Base-by-base conservation (phyloP, 257 asterid genomes). In the Scutellaria minor region DNA sequence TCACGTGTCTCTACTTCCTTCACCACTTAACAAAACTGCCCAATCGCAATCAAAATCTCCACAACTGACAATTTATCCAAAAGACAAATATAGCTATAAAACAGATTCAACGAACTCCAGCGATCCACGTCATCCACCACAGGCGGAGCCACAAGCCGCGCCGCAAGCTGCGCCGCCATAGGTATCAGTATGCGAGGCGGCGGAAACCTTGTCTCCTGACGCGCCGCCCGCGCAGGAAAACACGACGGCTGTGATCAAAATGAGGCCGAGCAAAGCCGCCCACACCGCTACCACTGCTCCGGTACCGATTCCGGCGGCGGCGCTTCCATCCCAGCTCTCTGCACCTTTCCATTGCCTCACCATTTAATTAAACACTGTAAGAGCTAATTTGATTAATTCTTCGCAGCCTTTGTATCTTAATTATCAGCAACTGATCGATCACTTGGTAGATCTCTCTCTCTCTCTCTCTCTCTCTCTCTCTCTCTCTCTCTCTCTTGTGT, bases 151-250 rank as follows among this genome's bases (percentile, higher is more conserved):
- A 13, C 86, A 82, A 5, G 76, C 86, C 60, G 68, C 82, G 71
- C 54, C 83, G 72, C 85, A 81, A 4, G 66, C 80, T 7, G 78
- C 53, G 45, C 76, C 76, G 46, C 76, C 76, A 71, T 82, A 73
- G 0, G 78, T 42, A n/a, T 79, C 82, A 15, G 72, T 44, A 40
- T 78, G 74, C 5, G 83, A 75, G 13, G 72, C 37, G 10, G 77
- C 76, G 6, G 80, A 22, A n/a, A 70, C 72, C 66, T 79, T 82
- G 42, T 79, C 79, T 9, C 42, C 66, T 7, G 83, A 72, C 42
- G 75, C 77, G 5, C 86, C 84, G 2, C 78, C 84, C 1, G 82
- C 79, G 37, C 86, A 82, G 11, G 82, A 58, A 35, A 82, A 73
- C 7, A 82, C 12, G 4, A 58, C 59, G 52, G 82, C 58, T 12